phyloP scores from a whole-genome alignment of 345 rosid genomes.

The Salix viminalis region DNA sequence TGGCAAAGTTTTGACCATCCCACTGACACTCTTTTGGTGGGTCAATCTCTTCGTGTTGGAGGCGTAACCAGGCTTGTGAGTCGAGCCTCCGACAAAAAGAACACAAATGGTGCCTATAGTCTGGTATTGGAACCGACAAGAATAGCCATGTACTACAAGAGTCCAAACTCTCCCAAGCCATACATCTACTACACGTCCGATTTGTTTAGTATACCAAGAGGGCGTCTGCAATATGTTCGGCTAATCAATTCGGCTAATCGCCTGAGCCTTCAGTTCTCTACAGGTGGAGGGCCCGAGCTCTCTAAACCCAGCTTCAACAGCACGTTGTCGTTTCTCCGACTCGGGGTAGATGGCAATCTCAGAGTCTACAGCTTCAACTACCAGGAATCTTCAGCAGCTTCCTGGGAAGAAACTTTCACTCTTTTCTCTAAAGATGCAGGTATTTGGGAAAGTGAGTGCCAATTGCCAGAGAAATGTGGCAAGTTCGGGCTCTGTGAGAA shows the following conservation, averaged over 20 bases:
- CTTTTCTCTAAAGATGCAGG: slow-evolving; percentile 24
- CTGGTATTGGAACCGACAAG: slow-evolving; percentile 48
- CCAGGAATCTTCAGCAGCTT: slow-evolving; percentile 26
- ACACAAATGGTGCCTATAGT: slow-evolving; percentile 45
- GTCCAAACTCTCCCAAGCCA: slow-evolving; percentile 25
- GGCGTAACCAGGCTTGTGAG: slow-evolving; percentile 47
- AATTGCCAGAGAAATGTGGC: slow-evolving; percentile 33
- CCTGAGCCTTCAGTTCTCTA: background rate
- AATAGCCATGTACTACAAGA: slow-evolving; percentile 31
- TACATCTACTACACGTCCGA: slow-evolving; percentile 23
- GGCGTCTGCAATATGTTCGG: slow-evolving; percentile 12
- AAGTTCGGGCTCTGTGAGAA: slow-evolving; percentile 30
- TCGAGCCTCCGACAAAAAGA: slow-evolving; percentile 29
- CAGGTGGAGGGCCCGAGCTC: background rate
- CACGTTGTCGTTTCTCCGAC: slow-evolving; percentile 36
- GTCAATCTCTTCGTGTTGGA: slow-evolving; percentile 34
- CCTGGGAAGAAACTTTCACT: slow-evolving; percentile 42
- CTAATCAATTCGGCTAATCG: slow-evolving; percentile 15
- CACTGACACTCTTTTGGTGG: slow-evolving; percentile 46
- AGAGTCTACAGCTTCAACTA: slow-evolving; percentile 40
- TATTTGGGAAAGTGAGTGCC: slow-evolving; percentile 27
- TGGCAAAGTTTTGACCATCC: slow-evolving; percentile 43
- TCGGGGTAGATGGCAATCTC: slow-evolving; percentile 51
- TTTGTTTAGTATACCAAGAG: background rate
- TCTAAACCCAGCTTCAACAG: slow-evolving; percentile 36